phyloP scores from a whole-genome alignment of 352 stramenopile genomes.

The Pythium periplocum region DNA sequence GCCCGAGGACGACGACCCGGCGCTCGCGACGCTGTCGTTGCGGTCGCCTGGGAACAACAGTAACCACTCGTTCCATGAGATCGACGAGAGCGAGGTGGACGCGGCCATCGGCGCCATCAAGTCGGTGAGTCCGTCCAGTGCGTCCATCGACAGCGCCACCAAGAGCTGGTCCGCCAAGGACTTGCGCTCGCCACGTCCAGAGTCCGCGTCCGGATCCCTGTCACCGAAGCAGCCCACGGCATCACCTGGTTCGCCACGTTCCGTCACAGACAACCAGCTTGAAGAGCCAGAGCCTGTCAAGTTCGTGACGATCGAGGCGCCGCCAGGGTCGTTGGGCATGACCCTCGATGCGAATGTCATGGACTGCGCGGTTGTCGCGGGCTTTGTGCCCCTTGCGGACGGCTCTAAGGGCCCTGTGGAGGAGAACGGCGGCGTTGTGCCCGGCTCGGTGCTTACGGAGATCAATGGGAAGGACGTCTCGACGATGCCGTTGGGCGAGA shows the following conservation, averaged over 20 bases:
- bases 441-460: constrained; percentile 42
- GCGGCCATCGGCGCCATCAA: constrained; percentile 6
- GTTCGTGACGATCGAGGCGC: constrained; percentile 39
- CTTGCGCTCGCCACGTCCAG: constrained; percentile 14
- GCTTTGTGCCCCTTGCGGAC: constrained; percentile 52
- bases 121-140: constrained; percentile 6
- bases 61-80: constrained; percentile 17
- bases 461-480: constrained; percentile 66
- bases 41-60: constrained; percentile 1
- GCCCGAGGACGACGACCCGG: background rate
- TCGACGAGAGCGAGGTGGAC: constrained; percentile 21
- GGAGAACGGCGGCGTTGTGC: constrained; percentile 28
- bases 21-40: background rate
- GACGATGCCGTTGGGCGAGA: constrained; percentile 27
- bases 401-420: constrained; percentile 42
- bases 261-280: constrained; percentile 5
- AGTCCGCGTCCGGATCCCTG: constrained; percentile 8
- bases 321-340: constrained; percentile 48
- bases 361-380: constrained; percentile 43
- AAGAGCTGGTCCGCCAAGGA: constrained; percentile 22
- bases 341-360: constrained; percentile 36
- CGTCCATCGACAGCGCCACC: constrained; percentile 8
- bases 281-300: constrained; percentile 12
- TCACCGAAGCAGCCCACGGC: constrained; percentile 2
- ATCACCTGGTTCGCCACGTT: background rate